Conservation (phyloP, 2,329 filamentous ascomycete genomes). For the Xenoacremonium recifei region DNA sequence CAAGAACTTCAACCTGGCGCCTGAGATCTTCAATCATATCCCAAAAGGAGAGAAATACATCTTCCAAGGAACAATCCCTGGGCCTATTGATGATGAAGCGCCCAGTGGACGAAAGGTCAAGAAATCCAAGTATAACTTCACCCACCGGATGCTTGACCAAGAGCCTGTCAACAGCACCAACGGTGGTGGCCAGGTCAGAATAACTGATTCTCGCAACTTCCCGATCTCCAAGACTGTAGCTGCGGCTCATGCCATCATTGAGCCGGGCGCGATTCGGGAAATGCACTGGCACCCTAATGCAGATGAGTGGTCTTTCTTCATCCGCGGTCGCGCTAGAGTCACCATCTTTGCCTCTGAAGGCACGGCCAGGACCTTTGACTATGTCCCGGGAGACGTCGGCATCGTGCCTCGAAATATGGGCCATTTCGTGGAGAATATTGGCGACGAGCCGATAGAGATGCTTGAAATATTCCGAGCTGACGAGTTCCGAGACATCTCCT, state of each 20-base stretch:
- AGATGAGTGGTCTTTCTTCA: constrained; percentile 81
- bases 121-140: constrained; percentile 67
- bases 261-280: constrained; percentile 70
- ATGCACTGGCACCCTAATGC: constrained; percentile 83
- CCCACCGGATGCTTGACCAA: constrained; percentile 70
- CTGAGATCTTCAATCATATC: constrained; percentile 68
- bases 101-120: constrained; percentile 61
- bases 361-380: constrained; percentile 73
- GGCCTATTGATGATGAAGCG: constrained; percentile 62
- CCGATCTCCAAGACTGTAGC: constrained; percentile 71
- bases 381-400: constrained; percentile 70
- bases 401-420: constrained; percentile 77
- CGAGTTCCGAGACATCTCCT: constrained; percentile 69
- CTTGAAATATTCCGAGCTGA: constrained; percentile 73
- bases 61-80: constrained; percentile 67
- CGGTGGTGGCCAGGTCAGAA: constrained; percentile 67
- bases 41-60: constrained; percentile 72
- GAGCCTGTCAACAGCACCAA: constrained; percentile 57
- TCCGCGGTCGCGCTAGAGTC: constrained; percentile 67
- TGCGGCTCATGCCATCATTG: constrained; percentile 68
- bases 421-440: constrained; percentile 79
- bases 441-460: constrained; percentile 73
- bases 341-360: constrained; percentile 72
- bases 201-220: constrained; percentile 75
- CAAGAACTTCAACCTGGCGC: constrained; percentile 73